These are phyloP conservation scores for Pseudogymnoascus sp. DNA, from an alignment of 2,329 filamentous ascomycete genomes.

Conservation along the genomic window DNA sequence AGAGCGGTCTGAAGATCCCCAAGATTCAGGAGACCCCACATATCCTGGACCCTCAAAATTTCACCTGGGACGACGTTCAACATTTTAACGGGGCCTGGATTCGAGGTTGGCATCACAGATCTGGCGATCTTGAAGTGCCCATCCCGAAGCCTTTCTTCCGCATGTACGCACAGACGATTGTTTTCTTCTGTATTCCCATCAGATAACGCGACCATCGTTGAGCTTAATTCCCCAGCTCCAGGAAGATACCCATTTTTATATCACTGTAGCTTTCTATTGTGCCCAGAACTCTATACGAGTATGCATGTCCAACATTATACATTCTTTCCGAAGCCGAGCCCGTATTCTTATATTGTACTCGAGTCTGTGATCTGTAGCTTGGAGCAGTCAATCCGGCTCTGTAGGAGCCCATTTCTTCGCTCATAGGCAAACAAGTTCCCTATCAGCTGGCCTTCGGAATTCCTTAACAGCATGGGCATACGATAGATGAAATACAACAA, in stretches of 20 bases:
- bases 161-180: conserved; percentile 2
- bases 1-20: neutral
- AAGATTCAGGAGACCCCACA: conserved; percentile 3
- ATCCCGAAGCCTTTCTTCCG: neutral
- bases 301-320: neutral
- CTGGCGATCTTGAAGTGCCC: neutral
- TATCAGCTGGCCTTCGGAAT: neutral
- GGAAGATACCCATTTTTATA: conserved; percentile 1
- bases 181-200: neutral
- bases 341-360: neutral
- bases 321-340: neutral
- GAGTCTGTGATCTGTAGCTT: neutral
- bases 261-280: neutral
- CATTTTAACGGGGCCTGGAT: neutral
- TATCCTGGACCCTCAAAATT: conserved; percentile 4
- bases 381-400: neutral
- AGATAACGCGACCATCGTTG: neutral
- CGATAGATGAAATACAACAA: neutral
- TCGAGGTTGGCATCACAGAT: conserved; percentile 1
- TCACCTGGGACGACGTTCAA: neutral
- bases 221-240: neutral
- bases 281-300: neutral
- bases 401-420: neutral
- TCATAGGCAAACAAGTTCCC: neutral
- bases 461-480: neutral